Evolutionary conservation across 169 alveolate genomes (phyloP), one percentile per base, ranked within the genome.

Genomic region (Cryptosporidium xiaoi): DNA sequence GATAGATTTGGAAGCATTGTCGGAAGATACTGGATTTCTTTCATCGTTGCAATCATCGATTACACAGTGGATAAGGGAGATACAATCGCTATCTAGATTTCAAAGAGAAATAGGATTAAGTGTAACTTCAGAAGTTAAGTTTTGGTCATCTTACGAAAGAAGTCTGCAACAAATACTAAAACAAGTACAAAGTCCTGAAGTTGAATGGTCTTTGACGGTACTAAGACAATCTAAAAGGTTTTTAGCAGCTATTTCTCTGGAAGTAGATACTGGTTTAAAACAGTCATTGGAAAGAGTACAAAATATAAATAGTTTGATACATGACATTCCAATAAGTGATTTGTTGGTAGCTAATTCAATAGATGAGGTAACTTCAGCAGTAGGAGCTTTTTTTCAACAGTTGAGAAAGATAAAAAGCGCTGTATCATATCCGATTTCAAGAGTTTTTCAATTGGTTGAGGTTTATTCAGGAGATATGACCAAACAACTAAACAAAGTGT

Each of bases 251-350:
- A 95, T 96, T 89, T 91, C 97, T 31, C 97, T 97, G 66, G 97
- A 97, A 83, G 95, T 96, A 46, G 99, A 98, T 93, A 95, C 98
- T 10, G 98, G 97, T 18, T 93, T 97, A 51, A 96, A 96, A 69
- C 93, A 94, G 27, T 93, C 96, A 6, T 90, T 96, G 24, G 97
- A 96, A 85, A 94, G 93, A 64, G 98, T 96, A 20, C 92, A 93
- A 60, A 95, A 93, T 60, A 95, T 95, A 67, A 96, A 96, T 91
- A 85, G 93, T 53, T 90, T 98, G 65, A 95, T 97, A 91, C 97
- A 96, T 65, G 99, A 98, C 89, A 96, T 97, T 69, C 99, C 99
- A 18, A 94, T 97, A 44, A 94, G 95, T 67, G 97, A 95, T 64
- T 85, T 98, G 68, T 90, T 96, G 46, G 96, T 96, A 24, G 97